These are phyloP conservation scores for Kodamaea neixiangensis DNA, from an alignment of 805 yeast species.

Conservation along the genomic window DNA sequence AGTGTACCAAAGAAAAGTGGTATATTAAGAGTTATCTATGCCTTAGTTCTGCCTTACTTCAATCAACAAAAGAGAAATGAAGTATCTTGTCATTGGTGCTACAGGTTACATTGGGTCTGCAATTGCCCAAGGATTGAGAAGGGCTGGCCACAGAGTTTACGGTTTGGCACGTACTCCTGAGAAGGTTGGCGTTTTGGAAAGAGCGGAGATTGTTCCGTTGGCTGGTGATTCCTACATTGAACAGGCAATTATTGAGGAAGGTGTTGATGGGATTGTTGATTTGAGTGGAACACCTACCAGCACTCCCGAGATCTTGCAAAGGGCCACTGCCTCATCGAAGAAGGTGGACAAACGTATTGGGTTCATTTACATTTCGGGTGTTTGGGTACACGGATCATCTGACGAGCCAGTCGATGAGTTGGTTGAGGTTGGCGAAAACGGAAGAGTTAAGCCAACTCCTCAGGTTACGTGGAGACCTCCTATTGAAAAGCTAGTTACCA, in stretches of 20 bases:
- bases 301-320: neutral
- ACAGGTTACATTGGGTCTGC: constrained; percentile 2
- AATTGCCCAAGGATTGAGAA: neutral
- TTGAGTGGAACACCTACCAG: neutral
- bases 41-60: neutral
- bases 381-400: constrained; percentile 10
- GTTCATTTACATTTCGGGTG: constrained; percentile 8
- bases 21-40: neutral
- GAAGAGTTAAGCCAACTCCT: neutral
- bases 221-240: neutral
- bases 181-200: neutral
- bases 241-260: neutral
- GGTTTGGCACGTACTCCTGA: neutral
- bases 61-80: neutral
- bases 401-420: constrained; percentile 3
- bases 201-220: neutral
- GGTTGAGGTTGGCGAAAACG: neutral
- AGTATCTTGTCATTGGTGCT: constrained; percentile 4
- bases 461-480: constrained; percentile 6
- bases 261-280: neutral
- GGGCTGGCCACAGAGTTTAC: neutral
- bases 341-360: neutral
- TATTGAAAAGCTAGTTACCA: constrained; percentile 2
- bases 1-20: neutral
- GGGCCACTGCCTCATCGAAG: neutral